Conservation (phyloP, 176 grass and related monocot genomes). For the Bolboschoenus planiculmis region DNA sequence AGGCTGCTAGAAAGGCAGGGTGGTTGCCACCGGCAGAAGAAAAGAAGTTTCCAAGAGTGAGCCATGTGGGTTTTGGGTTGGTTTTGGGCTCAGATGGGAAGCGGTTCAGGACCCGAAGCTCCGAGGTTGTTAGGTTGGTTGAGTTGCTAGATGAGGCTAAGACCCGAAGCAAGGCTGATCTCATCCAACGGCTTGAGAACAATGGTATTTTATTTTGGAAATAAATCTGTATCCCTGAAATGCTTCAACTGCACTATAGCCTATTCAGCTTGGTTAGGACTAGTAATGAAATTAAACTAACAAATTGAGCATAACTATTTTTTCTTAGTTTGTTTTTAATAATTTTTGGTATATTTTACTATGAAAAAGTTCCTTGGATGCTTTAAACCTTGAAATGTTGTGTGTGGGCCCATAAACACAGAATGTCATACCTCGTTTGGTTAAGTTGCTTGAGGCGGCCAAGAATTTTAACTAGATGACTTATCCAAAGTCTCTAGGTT, state of each 20-base stretch:
- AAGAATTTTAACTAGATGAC: background rate
- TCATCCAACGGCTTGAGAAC: conserved; percentile 52
- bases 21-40: conserved; percentile 57
- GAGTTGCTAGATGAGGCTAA: conserved; percentile 97
- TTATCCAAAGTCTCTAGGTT: background rate
- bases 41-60: conserved; percentile 67
- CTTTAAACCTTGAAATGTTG: no score
- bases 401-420: no score
- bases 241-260: background rate
- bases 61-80: conserved; percentile 86
- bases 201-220: conserved; percentile 46
- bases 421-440: background rate
- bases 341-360: no score
- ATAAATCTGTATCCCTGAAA: background rate
- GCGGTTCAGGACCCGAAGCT: conserved; percentile 77
- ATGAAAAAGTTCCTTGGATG: no score
- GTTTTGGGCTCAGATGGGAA: conserved; percentile 96
- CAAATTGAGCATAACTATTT: background rate
- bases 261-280: background rate
- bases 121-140: conserved; percentile 69
- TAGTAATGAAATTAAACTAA: background rate
- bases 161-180: conserved; percentile 65
- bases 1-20: conserved; percentile 80
- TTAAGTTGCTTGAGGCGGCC: background rate
- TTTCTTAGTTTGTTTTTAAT: no score